These are phyloP conservation scores for Macadamia tetraphylla DNA, from an alignment of 164 flowering plant genomes.

Conservation along the genomic window DNA sequence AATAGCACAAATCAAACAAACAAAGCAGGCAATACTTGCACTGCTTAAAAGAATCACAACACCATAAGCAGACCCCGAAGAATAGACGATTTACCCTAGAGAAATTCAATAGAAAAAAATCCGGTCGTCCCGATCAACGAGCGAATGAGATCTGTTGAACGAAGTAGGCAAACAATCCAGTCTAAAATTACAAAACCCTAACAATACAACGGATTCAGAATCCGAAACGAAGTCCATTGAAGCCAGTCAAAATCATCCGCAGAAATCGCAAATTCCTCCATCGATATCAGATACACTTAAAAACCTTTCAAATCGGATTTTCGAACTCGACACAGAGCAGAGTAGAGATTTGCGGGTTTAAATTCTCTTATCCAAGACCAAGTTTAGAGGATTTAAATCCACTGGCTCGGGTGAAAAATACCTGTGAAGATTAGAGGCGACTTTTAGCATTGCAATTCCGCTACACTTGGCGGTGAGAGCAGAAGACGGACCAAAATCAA, in stretches of 20 bases:
- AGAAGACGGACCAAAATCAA: background rate
- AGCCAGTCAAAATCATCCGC: background rate
- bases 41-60: background rate
- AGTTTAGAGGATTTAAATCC: background rate
- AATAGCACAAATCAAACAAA: background rate
- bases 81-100: background rate
- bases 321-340: background rate
- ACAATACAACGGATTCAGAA: background rate
- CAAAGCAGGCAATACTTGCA: background rate
- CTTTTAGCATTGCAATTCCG: background rate
- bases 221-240: background rate
- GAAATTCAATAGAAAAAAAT: background rate
- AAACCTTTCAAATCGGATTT: background rate
- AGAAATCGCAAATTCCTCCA: background rate
- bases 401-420: background rate
- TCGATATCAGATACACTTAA: background rate
- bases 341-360: background rate
- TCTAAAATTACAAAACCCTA: constrained; percentile 1
- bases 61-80: background rate
- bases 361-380: background rate
- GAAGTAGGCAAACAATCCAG: background rate
- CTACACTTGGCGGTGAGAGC: background rate
- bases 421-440: background rate
- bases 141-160: constrained; percentile 5
- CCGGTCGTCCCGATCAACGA: background rate